Base-by-base conservation (phyloP, 495 filamentous ascomycete species). In the Parathielavia hyrcaniae region DNA sequence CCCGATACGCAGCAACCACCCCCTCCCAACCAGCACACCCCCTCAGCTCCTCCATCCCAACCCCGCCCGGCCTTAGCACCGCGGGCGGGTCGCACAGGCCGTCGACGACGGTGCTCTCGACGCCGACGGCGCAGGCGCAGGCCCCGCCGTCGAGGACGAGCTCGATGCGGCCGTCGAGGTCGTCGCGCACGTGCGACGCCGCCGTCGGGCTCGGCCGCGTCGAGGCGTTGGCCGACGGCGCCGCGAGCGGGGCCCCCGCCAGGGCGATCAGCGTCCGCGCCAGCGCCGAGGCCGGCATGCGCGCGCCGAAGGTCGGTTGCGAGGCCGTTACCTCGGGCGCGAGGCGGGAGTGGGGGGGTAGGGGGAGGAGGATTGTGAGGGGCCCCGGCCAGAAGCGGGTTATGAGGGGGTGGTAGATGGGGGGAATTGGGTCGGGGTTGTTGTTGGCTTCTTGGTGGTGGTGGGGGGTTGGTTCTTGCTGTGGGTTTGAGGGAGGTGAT, bases 71-170 rank as follows among this genome's bases (percentile, higher is more conserved):
- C 41, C 93, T 74, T 13, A 99, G 77, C 36, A 99, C 83, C 10
- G 83, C 79, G 0, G 95, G 93, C 16, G 92, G 92, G 40, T 77
- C 61, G 22, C 81, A 87, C 20, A 97, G 75, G 1, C 93, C 93
- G 64, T 97, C 93, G 1, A 99, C 90, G 9, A 99, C 95, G 7
- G 95, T 99, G 62, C 89, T 95, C 72, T 99, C 93, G 0, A 99
- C 89, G 6, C 93, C 93, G 5, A 99, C 90, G 1, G 75, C 75
- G 63, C 91, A 96, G 1, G 13, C 5, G 5, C 34, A 10, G 9
- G 82, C 68, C 1, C 93, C 93, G 2, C 95, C 93, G 58, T 99
- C 95, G 1, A 99, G 74, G 59, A 99, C 91, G 7, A 92, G 71
- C 43, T 87, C 84, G 55, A 99, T 96, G n/a, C 85, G 81, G 5